Percentiles rank a stretch among this genome's conserved stretches.
phyloP scores from a whole-genome alignment of 2,329 filamentous ascomycete species.

The Rutstroemia sp. region DNA sequence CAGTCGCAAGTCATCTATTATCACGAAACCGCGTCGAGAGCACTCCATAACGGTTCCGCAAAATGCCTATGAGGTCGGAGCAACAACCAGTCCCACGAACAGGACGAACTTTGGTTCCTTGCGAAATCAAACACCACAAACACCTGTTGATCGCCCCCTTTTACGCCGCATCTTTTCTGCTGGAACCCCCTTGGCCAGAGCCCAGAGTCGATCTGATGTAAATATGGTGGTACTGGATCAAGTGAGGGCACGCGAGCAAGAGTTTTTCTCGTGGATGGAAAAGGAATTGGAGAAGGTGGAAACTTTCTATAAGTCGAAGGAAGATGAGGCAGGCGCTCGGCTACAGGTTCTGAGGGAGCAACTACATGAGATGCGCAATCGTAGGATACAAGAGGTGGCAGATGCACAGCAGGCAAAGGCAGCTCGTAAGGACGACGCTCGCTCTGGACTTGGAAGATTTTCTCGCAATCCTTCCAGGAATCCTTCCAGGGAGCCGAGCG shows the following conservation, averaged over 20 bases:
- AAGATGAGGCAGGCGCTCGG: slow-evolving; percentile 72
- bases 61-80: slow-evolving; percentile 38
- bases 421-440: slow-evolving; percentile 18
- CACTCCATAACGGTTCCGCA: slow-evolving; percentile 7
- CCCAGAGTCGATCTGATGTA: slow-evolving; percentile 36
- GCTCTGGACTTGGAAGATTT: slow-evolving; percentile 11
- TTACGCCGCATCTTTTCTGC: slow-evolving; percentile 25
- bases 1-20: background rate
- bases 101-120: slow-evolving; percentile 22
- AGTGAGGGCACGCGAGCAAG: slow-evolving; percentile 65
- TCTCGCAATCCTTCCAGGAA: slow-evolving; percentile 17
- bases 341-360: slow-evolving; percentile 69
- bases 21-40: background rate
- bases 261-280: slow-evolving; percentile 84
- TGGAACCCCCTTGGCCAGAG: slow-evolving; percentile 30
- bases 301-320: slow-evolving; percentile 78
- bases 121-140: slow-evolving; percentile 14
- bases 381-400: slow-evolving; percentile 63
- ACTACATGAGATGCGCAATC: slow-evolving; percentile 86
- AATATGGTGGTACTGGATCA: slow-evolving; percentile 52
- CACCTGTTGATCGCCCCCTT: slow-evolving; percentile 17
- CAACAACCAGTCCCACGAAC: slow-evolving; percentile 26
- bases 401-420: slow-evolving; percentile 18
- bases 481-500: slow-evolving; percentile 16
- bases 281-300: slow-evolving; percentile 86